Conservation (phyloP, 73 alveolate genomes). For the Tetrahymena elliotti region DNA sequence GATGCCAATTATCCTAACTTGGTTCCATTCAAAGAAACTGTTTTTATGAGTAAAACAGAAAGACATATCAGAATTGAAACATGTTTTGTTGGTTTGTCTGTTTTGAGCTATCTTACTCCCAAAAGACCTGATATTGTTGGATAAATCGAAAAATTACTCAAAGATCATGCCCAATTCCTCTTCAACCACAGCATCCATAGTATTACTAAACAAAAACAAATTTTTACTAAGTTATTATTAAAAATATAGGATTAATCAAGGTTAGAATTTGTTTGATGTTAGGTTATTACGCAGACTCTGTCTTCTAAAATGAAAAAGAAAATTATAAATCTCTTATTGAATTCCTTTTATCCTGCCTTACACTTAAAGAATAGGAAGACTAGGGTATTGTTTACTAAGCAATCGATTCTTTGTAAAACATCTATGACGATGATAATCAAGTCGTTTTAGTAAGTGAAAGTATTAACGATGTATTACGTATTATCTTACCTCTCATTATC, state of each 20-base stretch:
- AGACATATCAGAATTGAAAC: constrained; percentile 26
- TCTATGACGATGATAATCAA: constrained; percentile 35
- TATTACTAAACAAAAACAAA: neutral
- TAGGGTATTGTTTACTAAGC: constrained; percentile 24
- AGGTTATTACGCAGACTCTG: constrained; percentile 25
- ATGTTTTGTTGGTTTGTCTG: constrained; percentile 7
- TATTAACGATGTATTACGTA: constrained; percentile 6
- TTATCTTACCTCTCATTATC: neutral
- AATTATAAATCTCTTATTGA: neutral
- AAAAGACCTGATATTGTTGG: constrained; percentile 21
- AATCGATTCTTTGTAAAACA: constrained; percentile 20
- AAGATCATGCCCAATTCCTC: constrained; percentile 8
- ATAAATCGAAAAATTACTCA: constrained; percentile 7
- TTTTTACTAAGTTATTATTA: neutral
- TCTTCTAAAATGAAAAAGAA: constrained; percentile 18
- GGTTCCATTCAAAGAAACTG: neutral
- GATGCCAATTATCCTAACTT: neutral
- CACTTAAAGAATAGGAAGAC: neutral
- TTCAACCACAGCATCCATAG: neutral
- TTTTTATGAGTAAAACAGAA: neutral
- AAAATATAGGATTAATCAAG: neutral
- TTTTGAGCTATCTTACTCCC: constrained; percentile 22
- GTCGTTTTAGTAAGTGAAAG: neutral
- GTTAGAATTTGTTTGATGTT: constrained; percentile 20
- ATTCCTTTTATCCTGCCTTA: neutral